phyloP scores from a whole-genome alignment of 495 filamentous ascomycete species.

The Aspergillus leporis region DNA sequence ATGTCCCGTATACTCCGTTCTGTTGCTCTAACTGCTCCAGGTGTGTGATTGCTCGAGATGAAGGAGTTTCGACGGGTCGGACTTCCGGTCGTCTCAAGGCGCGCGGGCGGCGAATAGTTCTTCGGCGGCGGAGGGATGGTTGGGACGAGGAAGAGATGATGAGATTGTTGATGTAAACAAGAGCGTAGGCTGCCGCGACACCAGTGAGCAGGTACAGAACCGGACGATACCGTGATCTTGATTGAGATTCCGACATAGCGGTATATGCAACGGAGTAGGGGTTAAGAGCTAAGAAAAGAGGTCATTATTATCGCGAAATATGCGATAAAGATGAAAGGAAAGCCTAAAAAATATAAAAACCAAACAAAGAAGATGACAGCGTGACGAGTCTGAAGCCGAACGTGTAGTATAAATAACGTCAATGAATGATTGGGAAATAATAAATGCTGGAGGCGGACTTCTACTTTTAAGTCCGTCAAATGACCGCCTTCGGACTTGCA shows the following conservation, averaged over 20 bases:
- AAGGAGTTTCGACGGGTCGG: constrained; percentile 33
- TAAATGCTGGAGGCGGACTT: not conserved
- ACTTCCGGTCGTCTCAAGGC: constrained; percentile 29
- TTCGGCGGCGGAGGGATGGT: constrained; percentile 45
- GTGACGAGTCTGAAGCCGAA: no score
- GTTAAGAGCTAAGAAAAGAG: constrained; percentile 18
- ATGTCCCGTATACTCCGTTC: constrained; percentile 50
- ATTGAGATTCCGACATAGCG: constrained; percentile 39
- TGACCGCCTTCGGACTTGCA: no score
- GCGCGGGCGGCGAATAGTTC: constrained; percentile 42
- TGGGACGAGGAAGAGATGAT: constrained; percentile 30
- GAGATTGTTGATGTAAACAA: constrained; percentile 48
- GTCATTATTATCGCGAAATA: constrained; percentile 13
- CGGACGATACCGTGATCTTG: constrained; percentile 48
- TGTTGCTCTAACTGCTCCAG: constrained; percentile 47
- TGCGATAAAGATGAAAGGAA: not conserved
- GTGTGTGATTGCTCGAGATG: constrained; percentile 44
- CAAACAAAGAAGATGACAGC: not conserved
- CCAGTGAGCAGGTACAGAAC: constrained; percentile 51
- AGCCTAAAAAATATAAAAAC: not conserved
- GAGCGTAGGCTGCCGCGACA: constrained; percentile 49
- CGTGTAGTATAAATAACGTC: not conserved
- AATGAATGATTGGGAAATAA: not conserved
- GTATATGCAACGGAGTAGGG: constrained; percentile 13
- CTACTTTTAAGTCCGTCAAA: no score